phyloP scores from a whole-genome alignment of 1,139 yeast species.

The Taphrina communis region DNA sequence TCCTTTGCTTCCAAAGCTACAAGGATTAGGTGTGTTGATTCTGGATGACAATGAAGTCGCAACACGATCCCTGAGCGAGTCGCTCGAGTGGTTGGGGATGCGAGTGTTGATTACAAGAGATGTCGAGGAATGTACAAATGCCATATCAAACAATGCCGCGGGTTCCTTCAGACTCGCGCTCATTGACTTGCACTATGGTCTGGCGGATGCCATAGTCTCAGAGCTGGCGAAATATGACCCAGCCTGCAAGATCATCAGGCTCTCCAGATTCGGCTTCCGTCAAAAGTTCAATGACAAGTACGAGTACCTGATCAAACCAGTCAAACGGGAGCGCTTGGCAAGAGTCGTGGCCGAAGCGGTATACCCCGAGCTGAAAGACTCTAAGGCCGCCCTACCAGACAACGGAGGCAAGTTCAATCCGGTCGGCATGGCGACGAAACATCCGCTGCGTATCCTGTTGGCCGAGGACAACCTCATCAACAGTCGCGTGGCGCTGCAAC shows the following conservation, averaged over 20 bases:
- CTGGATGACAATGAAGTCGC: conserved; percentile 37
- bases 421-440: conserved; percentile 17
- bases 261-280: conserved; percentile 36
- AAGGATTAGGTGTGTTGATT: conserved; percentile 25
- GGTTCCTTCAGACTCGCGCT: conserved; percentile 36
- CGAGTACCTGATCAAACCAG: conserved; percentile 36
- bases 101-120: conserved; percentile 4
- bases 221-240: conserved; percentile 20
- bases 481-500: conserved; percentile 33
- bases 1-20: conserved; percentile 6
- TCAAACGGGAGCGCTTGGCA: conserved; percentile 32
- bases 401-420: conserved; percentile 20
- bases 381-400: not conserved
- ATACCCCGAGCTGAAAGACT: conserved; percentile 9
- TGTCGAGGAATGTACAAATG: conserved; percentile 8
- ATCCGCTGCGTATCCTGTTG: conserved; percentile 53
- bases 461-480: conserved; percentile 41
- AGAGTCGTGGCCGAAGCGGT: conserved; percentile 26
- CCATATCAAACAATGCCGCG: conserved; percentile 14
- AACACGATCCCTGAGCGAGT: conserved; percentile 15
- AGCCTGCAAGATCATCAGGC: conserved; percentile 23
- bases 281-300: conserved; percentile 25
- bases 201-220: conserved; percentile 24
- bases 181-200: conserved; percentile 30
- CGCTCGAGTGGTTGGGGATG: conserved; percentile 37